Evolutionary conservation across 345 rosid genomes (phyloP), one percentile per base, ranked within the genome.

Genomic region (Hibiscus mutabilis): DNA sequence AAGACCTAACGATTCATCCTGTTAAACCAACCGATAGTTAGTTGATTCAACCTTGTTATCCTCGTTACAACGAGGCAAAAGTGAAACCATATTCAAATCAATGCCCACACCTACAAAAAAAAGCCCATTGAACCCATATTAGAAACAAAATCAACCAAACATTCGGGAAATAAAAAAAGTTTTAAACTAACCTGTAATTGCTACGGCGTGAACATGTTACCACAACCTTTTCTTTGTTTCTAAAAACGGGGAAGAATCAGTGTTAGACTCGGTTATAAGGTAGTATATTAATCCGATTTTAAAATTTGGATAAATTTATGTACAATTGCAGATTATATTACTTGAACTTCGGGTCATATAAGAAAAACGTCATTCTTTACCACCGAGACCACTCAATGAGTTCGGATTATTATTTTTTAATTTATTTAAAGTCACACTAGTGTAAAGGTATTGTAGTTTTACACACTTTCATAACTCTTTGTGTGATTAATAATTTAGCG

Each of bases 171-270:
- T n/a, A 44, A 5, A 1, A 52, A 69, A 33, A 9, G 35, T 62
- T 57, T 62, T 53, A 68, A 66, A 24, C 69, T 5, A 25, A 89
- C 96, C 98, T 89, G 87, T 12, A 92, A 84, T 82, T 92, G 76
- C 91, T 92, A 12, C 97, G 90, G 37, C 99, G 92, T 24, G 98
- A 95, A 53, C 99, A 95, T 33, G 97, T 92, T 27, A 92, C 92
- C 73, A 95, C 82, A 55, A 91, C 97, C 81, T 92, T 96, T 80
- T 92, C 99, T 77, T 90, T 96, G 75, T 91, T 96, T 84, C 98
- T 91, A 76, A 92, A 95, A 22, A 24, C 75, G 0, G 60, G 6
- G 29, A 29, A 0, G 75, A 40, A 18, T 73, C 64, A 3, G 57
- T 19, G 12, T 25, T 47, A 16, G 77, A 58, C 14, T 25, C 78